Base-by-base conservation (phyloP, 2,329 filamentous ascomycete genomes). In the Arthrobotrys pseudoclavata region DNA sequence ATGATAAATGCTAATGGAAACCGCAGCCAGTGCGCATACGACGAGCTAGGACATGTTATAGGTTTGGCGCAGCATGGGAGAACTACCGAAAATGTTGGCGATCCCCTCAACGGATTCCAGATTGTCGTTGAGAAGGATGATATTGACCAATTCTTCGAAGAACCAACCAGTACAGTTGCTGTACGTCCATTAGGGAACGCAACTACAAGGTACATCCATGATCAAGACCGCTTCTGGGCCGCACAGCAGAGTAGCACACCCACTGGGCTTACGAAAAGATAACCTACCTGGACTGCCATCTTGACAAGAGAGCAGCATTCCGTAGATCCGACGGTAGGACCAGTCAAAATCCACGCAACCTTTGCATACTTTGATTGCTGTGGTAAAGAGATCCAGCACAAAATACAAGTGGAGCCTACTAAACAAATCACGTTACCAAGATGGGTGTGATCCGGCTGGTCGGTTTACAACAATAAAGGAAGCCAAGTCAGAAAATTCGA, bases 381-480 rank as follows among this genome's bases (percentile, higher is more conserved):
- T 20, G 69, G 64, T 4, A 31, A 61, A 2, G 22, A 18, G 12
- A 62, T 75, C 3, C 78, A 79, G 40, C 13, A n/a, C 15, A 75
- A 55, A 31, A 29, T 31, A 0, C 69, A 48, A 9, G 55, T 42
- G 13, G 31, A 53, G 18, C 15, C 26, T 42, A 6, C n/a, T 60
- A 7, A 60, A 26, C n/a, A 10, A 40, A 40, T 9, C 29, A 7
- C 29, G 7, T 31, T 31, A 31, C 31, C 52, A 52, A 24, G 31
- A 4, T 81, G 80, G 81, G 48, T 80, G 7, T 57, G 50, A 18
- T 80, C 66, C 63, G 76, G 76, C 9, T 81, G 81, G 80, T 60
- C 57, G 0, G 70, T 82, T 42, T 71, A 52, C 63, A 81, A 82
- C 71, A 81, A 81, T 71, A 82, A 82, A 26, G 77, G 76, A 48